These are phyloP conservation scores for Talaromyces marneffei DNA, from an alignment of 2,329 filamentous ascomycete genomes.

Conservation along the genomic window DNA sequence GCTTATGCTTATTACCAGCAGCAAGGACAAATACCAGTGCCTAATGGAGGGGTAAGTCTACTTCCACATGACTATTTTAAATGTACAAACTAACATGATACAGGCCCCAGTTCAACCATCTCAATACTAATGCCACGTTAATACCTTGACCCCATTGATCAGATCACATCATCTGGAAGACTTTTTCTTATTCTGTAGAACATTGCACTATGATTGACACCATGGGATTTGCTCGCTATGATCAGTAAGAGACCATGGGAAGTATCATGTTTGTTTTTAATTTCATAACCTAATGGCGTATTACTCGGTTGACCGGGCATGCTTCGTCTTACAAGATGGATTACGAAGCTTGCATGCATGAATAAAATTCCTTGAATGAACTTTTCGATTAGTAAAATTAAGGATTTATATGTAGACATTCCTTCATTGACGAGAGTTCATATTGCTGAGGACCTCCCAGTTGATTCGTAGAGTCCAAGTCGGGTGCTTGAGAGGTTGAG, in stretches of 20 bases:
- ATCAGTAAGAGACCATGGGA: not conserved
- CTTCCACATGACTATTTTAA: not conserved
- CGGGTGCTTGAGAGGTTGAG: not conserved
- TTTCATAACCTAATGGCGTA: conserved; percentile 8
- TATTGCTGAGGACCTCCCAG: not conserved
- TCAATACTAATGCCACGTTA: conserved; percentile 11
- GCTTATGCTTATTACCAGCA: conserved; percentile 17
- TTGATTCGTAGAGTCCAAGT: not conserved
- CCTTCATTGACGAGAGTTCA: too few species aligned
- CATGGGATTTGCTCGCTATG: not conserved
- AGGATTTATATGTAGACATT: too few species aligned
- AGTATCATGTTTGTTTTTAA: not conserved
- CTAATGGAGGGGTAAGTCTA: conserved; percentile 14
- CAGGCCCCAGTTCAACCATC: conserved; percentile 7
- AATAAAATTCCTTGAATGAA: not conserved
- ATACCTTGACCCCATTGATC: not conserved
- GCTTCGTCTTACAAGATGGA: conserved; percentile 8
- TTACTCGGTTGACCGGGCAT: conserved; percentile 7
- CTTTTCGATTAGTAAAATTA: not conserved
- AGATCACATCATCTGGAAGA: not conserved
- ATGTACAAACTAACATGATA: not conserved
- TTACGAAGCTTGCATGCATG: conserved; percentile 7
- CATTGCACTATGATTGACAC: conserved; percentile 11
- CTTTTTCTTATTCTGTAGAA: conserved; percentile 14
- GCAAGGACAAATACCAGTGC: conserved; percentile 2